phyloP scores from a whole-genome alignment of 306 rosid genomes.

The Vigna hirtella region DNA sequence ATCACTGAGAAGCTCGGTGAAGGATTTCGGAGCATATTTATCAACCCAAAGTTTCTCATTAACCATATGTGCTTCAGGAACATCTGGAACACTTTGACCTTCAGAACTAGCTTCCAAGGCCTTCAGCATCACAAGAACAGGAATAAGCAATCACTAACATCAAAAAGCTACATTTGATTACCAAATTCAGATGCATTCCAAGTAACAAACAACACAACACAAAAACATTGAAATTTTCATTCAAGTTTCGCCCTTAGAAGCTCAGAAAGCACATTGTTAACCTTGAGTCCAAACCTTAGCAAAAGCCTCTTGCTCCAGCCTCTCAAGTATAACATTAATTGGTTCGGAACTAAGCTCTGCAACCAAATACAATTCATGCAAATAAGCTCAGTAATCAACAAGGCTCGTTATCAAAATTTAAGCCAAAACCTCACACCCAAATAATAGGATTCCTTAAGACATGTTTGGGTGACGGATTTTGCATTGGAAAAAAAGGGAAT shows the following conservation, averaged over 20 bases:
- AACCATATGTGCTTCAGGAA: slow-evolving; percentile 58
- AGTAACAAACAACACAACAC: slow-evolving; percentile 14
- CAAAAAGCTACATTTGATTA: slow-evolving; percentile 16
- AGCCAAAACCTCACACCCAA: slow-evolving; percentile 17
- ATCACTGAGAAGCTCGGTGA: slow-evolving; percentile 94
- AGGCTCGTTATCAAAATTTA: not conserved
- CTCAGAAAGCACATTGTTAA: slow-evolving; percentile 33
- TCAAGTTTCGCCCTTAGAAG: slow-evolving; percentile 28
- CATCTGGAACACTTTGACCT: slow-evolving; percentile 56
- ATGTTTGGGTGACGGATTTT: not conserved
- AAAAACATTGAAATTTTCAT: slow-evolving; percentile 12
- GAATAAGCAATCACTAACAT: slow-evolving; percentile 32
- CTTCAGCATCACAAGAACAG: slow-evolving; percentile 51
- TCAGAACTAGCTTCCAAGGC: slow-evolving; percentile 71
- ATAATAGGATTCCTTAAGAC: not conserved
- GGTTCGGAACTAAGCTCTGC: slow-evolving; percentile 78
- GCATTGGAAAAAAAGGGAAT: not conserved
- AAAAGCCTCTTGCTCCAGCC: slow-evolving; percentile 83
- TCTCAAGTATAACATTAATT: slow-evolving; percentile 63
- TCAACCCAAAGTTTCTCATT: slow-evolving; percentile 95
- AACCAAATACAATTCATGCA: slow-evolving; percentile 38
- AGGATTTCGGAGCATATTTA: slow-evolving; percentile 87
- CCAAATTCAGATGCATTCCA: slow-evolving; percentile 14
- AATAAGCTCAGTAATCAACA: not conserved
- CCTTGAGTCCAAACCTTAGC: slow-evolving; percentile 65